Base-by-base conservation (phyloP, 441 rosid species). In the Eruca vesicaria region DNA sequence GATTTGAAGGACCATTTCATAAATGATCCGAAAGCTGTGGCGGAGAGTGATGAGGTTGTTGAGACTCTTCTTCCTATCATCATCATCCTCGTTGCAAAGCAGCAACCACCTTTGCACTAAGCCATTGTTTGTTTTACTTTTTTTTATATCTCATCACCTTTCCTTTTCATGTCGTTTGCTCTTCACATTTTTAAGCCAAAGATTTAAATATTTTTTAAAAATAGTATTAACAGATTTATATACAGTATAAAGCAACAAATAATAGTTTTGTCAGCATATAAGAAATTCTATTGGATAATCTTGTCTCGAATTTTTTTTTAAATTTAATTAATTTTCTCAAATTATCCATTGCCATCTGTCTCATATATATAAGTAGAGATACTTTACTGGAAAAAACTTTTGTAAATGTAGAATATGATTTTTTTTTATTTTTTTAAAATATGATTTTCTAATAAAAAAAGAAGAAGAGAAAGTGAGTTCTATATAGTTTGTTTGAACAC, bases 1-100 rank as follows among this genome's bases (percentile, higher is more conserved):
- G 87, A 81, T 15, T 74, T 77, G 81, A 81, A 83, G 74, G 91
- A 82, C 81, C 92, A 82, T 71, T 63, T 87, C 21, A n/a, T 48
- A 53, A 88, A 80, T 69, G 86, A 79, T 80, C 85, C 79, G 57
- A 81, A 52, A 56, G 82, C 80, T 70, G 81, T 63, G 75, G 75
- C 14, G 45, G 78, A 71, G 19, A 71, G 76, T 86, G 56, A 80
- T 82, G 73, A 85, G 61, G 71, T 78, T 31, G 66, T 18, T 14
- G 78, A 75, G 43, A 75, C 74, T 61, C 86, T 82, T 78, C 82
- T 82, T 78, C 82, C 80, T 29, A 77, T 58, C 52, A 78, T 29
- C 32, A 29, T 29, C 32, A 23, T 23, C 28, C 5, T 43, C 50
- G 29, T 19, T n/a, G 6, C 2, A 1, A 2, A 9, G 1, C 15